Conservation (phyloP, 768 basidiomycete species). For the Russula compacta region DNA sequence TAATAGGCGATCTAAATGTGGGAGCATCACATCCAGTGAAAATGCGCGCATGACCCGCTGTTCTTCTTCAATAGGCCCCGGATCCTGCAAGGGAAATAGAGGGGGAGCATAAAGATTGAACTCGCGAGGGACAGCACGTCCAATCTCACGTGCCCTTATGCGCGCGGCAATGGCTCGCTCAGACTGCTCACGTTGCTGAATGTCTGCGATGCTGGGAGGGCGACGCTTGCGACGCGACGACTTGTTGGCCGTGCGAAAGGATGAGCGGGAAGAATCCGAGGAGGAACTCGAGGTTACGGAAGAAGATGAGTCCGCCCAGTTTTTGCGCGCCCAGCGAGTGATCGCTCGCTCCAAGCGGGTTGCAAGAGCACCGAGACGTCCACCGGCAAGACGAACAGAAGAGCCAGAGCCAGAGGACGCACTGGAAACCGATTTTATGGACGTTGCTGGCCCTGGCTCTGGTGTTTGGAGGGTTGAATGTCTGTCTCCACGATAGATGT, state of each 20-base stretch:
- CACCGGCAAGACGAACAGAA: constrained; percentile 23
- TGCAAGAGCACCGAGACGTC: constrained; percentile 32
- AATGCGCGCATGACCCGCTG: constrained; percentile 19
- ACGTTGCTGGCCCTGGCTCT: constrained; percentile 22
- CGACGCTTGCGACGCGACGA: constrained; percentile 35
- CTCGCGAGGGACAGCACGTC: constrained; percentile 48
- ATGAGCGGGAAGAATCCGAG: constrained; percentile 31
- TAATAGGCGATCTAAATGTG: constrained; percentile 16
- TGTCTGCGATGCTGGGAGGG: constrained; percentile 40
- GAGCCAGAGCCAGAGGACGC: constrained; percentile 29
- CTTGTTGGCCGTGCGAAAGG: constrained; percentile 34
- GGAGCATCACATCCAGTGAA: constrained; percentile 14
- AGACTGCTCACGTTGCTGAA: constrained; percentile 41
- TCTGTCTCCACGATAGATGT: constrained; percentile 54
- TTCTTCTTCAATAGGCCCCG: constrained; percentile 1
- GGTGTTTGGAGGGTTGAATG: constrained; percentile 28
- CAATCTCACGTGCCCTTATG: constrained; percentile 54
- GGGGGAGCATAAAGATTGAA: constrained; percentile 61
- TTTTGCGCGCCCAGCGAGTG: constrained; percentile 57
- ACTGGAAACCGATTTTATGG: constrained; percentile 29
- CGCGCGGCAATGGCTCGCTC: constrained; percentile 54
- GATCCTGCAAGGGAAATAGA: constrained; percentile 16
- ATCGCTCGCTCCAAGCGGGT: constrained; percentile 64
- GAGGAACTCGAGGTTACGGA: constrained; percentile 35
- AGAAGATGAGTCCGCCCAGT: constrained; percentile 30